Conservation (phyloP, 169 alveolate species). For the Plasmodium vinckei region DNA sequence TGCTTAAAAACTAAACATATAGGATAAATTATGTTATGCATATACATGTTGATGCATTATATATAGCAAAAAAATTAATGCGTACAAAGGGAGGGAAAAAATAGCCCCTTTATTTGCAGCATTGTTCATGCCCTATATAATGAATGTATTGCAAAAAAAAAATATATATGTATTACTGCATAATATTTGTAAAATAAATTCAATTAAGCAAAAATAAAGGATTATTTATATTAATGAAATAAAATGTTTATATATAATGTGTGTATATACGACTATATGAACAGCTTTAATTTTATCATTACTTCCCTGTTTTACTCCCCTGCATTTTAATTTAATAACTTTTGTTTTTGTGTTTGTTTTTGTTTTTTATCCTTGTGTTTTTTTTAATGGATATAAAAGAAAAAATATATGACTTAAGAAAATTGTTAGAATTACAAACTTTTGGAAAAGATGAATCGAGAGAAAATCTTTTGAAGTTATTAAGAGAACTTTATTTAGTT, state of each 20-base stretch:
- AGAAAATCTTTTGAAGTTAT: slow-evolving; percentile 43
- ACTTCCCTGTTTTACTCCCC: background rate
- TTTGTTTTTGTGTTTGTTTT: slow-evolving; percentile 6
- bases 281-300: slow-evolving; percentile 1
- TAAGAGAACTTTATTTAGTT: slow-evolving; percentile 34
- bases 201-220: too few species aligned
- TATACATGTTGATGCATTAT: too few species aligned
- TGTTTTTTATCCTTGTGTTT: slow-evolving; percentile 3
- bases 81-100: too few species aligned
- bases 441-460: slow-evolving; percentile 47
- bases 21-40: too few species aligned
- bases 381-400: slow-evolving; percentile 33
- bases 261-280: background rate
- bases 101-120: too few species aligned
- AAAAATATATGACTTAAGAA: slow-evolving; percentile 32
- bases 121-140: too few species aligned
- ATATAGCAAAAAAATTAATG: too few species aligned
- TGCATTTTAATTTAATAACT: background rate
- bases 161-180: too few species aligned
- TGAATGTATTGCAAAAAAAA: too few species aligned
- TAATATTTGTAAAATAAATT: too few species aligned
- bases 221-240: too few species aligned
- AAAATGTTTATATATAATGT: background rate
- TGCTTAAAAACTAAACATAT: too few species aligned
- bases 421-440: slow-evolving; percentile 63